Conservation (phyloP, 2,329 filamentous ascomycete species). For the Penicillium sp. region DNA sequence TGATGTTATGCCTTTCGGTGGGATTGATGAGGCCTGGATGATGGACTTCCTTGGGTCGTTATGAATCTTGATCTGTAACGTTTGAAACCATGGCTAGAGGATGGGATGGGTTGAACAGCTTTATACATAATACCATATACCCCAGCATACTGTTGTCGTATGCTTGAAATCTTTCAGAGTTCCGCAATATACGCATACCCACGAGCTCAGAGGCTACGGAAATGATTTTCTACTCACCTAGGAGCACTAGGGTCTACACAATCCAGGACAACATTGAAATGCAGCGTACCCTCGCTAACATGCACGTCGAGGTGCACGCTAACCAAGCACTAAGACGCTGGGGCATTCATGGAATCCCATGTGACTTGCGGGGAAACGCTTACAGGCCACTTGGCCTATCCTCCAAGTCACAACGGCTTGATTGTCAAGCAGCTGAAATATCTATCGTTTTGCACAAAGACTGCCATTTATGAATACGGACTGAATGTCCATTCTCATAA, state of each 20-base stretch:
- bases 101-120: background rate
- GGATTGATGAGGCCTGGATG: constrained; percentile 23
- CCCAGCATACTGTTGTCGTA: background rate
- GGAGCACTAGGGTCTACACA: background rate
- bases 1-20: constrained; percentile 11
- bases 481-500: background rate
- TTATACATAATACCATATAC: background rate
- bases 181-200: background rate
- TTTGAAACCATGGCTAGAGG: background rate
- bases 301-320: background rate
- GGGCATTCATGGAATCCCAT: background rate
- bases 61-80: constrained; percentile 2
- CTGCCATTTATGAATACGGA: background rate
- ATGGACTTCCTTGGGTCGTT: constrained; percentile 20
- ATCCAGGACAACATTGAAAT: background rate
- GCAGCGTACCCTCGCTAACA: background rate
- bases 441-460: background rate
- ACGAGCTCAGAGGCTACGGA: background rate
- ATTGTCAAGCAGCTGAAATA: background rate
- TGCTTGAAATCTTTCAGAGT: background rate
- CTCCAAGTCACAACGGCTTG: background rate
- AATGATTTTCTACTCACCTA: background rate
- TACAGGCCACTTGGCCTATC: background rate
- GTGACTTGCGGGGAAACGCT: background rate
- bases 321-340: background rate